Percentiles rank a stretch among this genome's conserved stretches.
Evolutionary conservation across 176 grass and related monocot genomes (phyloP).

Genomic region (Tillandsia leiboldiana): DNA sequence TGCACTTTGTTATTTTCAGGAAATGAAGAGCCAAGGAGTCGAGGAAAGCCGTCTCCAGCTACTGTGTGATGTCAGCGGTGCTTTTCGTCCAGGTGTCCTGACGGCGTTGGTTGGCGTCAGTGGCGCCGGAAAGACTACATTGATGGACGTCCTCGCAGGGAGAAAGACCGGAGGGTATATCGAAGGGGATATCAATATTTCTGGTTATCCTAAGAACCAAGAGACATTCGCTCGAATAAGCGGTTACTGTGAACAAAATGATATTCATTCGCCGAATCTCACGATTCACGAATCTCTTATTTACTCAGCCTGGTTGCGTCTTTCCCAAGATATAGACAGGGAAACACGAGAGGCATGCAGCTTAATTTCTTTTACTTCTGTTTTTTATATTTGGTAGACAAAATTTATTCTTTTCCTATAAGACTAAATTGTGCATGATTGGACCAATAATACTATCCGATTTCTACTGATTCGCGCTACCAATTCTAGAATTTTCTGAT

Average conservation of each 20-base stretch:
- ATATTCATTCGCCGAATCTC: conserved; percentile 84
- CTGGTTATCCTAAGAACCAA: conserved; percentile 71
- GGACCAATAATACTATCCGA: neutral
- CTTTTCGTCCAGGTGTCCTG: conserved; percentile 72
- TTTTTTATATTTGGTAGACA: too few species aligned
- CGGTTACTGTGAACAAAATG: conserved; percentile 82
- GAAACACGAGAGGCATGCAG: conserved; percentile 33
- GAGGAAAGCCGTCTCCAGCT: conserved; percentile 56
- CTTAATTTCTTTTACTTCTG: neutral
- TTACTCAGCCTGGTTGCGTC: conserved; percentile 85
- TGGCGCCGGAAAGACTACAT: conserved; percentile 89
- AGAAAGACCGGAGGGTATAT: conserved; percentile 75
- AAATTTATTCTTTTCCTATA: too few species aligned
- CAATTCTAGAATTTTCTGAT: neutral
- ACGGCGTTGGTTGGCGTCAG: conserved; percentile 88
- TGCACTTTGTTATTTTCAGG: conserved; percentile 29
- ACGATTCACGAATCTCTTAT: conserved; percentile 65
- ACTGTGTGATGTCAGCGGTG: conserved; percentile 72
- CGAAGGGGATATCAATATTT: conserved; percentile 68
- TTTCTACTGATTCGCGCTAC: neutral
- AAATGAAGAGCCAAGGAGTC: conserved; percentile 85
- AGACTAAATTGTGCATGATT: too few species aligned
- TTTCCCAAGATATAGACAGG: conserved; percentile 48
- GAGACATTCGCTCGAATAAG: conserved; percentile 82
- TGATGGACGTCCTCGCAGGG: conserved; percentile 93